Conservation (phyloP, 2,329 filamentous ascomycete species). For the Penicillium rolfsii region DNA sequence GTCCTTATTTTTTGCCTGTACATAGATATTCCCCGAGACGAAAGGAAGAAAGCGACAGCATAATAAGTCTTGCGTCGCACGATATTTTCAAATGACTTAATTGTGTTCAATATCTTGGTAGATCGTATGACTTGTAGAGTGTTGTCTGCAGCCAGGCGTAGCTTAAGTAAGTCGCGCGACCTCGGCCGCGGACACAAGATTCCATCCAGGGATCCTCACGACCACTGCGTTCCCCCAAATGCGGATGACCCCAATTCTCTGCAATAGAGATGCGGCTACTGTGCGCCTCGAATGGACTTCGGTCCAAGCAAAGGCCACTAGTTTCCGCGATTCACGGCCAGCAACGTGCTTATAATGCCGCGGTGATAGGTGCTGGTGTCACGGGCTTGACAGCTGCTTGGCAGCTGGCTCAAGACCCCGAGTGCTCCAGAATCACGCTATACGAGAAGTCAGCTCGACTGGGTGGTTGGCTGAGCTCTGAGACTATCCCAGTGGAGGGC, state of each 20-base stretch:
- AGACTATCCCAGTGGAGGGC: constrained; percentile 61
- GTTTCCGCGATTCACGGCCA: constrained; percentile 22
- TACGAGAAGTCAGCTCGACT: constrained; percentile 72
- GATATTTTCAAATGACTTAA: not conserved
- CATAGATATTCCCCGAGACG: constrained; percentile 30
- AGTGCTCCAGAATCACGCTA: constrained; percentile 72
- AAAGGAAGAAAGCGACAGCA: constrained; percentile 21
- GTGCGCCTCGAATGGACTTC: constrained; percentile 31
- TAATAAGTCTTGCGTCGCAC: constrained; percentile 9
- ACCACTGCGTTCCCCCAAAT: constrained; percentile 3
- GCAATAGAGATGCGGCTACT: constrained; percentile 34
- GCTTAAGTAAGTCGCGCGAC: constrained; percentile 15
- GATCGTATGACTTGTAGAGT: not conserved
- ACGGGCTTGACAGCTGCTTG: constrained; percentile 79
- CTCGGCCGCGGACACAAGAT: not conserved
- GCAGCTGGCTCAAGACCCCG: constrained; percentile 71
- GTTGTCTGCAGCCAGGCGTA: not conserved
- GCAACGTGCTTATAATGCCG: constrained; percentile 53
- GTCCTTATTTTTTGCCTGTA: constrained; percentile 22
- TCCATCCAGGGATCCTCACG: not conserved
- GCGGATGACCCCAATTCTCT: not conserved
- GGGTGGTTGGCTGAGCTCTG: constrained; percentile 83
- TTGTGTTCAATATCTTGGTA: not conserved
- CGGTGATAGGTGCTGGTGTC: constrained; percentile 78
- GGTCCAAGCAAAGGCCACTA: constrained; percentile 25